Evolutionary conservation across 75 land plant genomes (phyloP).

Genomic region (Pseudotsuga menziesii): DNA sequence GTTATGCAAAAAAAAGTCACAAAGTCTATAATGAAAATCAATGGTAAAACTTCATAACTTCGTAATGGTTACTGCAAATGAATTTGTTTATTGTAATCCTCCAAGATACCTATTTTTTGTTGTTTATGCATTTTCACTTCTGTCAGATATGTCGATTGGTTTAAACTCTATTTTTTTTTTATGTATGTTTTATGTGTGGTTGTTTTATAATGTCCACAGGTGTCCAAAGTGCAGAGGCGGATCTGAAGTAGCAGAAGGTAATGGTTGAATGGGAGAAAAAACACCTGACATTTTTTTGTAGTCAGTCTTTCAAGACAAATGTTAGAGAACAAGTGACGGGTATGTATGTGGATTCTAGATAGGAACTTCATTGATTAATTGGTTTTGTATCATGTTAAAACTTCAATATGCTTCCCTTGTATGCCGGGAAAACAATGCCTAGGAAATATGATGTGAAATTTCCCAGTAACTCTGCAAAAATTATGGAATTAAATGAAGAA

Average conservation of each 20-base stretch:
- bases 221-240: conserved; percentile 49
- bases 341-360: not conserved
- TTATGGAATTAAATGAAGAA: not conserved
- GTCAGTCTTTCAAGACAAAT: too few species aligned
- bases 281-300: too few species aligned
- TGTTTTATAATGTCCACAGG: conserved; percentile 21
- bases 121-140: not conserved
- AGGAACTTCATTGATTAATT: not conserved
- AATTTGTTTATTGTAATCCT: not conserved
- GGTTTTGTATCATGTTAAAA: not conserved
- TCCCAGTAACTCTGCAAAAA: not conserved
- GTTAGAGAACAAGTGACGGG: not conserved
- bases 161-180: not conserved
- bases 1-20: conserved; percentile 49
- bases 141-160: not conserved
- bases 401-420: not conserved
- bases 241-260: conserved; percentile 48
- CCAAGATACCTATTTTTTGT: not conserved
- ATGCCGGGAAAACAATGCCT: not conserved
- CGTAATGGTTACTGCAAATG: not conserved
- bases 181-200: not conserved
- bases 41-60: conserved; percentile 22
- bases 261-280: conserved; percentile 20
- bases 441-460: not conserved
- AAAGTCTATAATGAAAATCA: conserved; percentile 32